Conservation (phyloP, 2,329 filamentous ascomycete species). For the Penicillium sp. region DNA sequence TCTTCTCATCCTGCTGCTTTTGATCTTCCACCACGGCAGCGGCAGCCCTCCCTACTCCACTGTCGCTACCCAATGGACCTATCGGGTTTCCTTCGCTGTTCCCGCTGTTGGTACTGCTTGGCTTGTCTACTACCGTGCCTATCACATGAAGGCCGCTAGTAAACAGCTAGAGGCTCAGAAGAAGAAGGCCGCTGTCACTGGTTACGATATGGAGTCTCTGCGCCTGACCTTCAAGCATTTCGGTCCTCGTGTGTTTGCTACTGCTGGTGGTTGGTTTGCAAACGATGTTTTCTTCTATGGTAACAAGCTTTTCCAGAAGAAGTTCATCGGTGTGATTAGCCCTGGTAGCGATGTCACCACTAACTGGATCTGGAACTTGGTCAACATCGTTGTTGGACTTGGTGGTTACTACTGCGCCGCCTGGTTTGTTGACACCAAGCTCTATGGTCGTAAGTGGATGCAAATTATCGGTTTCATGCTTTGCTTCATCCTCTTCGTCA, state of each 20-base stretch:
- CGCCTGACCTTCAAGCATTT: slow-evolving; percentile 79
- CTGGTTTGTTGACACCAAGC: slow-evolving; percentile 89
- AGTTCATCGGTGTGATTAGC: slow-evolving; percentile 84
- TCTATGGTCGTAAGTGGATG: slow-evolving; percentile 96
- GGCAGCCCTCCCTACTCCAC: slow-evolving; percentile 76
- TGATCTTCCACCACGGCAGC: slow-evolving; percentile 82
- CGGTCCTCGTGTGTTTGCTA: slow-evolving; percentile 82
- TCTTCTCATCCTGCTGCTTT: slow-evolving; percentile 79
- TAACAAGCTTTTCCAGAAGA: slow-evolving; percentile 92
- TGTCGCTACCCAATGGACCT: slow-evolving; percentile 80
- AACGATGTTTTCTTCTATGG: slow-evolving; percentile 99
- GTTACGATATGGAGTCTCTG: slow-evolving; percentile 84
- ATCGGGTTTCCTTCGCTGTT: slow-evolving; percentile 88
- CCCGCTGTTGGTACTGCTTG: slow-evolving; percentile 88
- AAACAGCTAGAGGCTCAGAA: slow-evolving; percentile 84
- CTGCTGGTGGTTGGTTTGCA: slow-evolving; percentile 86
- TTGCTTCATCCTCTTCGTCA: slow-evolving; percentile 90
- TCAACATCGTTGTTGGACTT: slow-evolving; percentile 85
- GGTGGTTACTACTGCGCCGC: slow-evolving; percentile 88
- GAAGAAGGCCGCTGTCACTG: slow-evolving; percentile 83
- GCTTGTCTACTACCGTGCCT: slow-evolving; percentile 94
- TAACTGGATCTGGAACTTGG: slow-evolving; percentile 87
- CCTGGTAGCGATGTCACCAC: slow-evolving; percentile 74
- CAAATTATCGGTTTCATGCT: slow-evolving; percentile 91
- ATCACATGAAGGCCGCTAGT: slow-evolving; percentile 86